A percentile compares a stretch with the other conserved stretches of the same genome.
Evolutionary conservation across 805 yeast genomes (phyloP).

Genomic region (Starmerella davenportii): DNA sequence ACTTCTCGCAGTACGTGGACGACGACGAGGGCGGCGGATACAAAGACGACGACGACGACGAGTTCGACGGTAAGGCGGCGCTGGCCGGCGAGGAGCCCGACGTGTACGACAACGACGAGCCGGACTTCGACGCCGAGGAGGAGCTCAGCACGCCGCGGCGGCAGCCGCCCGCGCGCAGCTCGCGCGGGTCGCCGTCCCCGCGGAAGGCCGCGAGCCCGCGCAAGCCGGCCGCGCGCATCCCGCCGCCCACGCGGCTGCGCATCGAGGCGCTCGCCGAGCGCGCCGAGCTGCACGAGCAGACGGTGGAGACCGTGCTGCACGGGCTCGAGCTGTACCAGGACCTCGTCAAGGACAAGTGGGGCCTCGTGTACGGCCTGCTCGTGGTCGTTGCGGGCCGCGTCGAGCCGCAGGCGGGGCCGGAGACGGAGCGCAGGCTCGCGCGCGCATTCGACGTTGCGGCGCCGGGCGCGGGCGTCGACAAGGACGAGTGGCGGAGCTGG

Average conservation of each 20-base stretch:
- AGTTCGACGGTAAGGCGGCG: background rate
- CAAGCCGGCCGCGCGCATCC: background rate
- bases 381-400: slow-evolving; percentile 18
- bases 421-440: slow-evolving; percentile 5
- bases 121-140: background rate
- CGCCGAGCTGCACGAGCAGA: slow-evolving; percentile 6
- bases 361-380: slow-evolving; percentile 21
- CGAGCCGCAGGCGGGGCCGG: slow-evolving; percentile 16
- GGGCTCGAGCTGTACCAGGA: slow-evolving; percentile 19
- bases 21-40: background rate
- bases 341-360: slow-evolving; percentile 24
- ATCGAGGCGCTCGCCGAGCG: slow-evolving; percentile 5
- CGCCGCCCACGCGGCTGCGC: slow-evolving; percentile 4
- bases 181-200: slow-evolving; percentile 6
- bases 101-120: background rate
- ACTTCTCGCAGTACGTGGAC: background rate
- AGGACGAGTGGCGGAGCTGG: slow-evolving; percentile 23
- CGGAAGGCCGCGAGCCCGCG: slow-evolving; percentile 1
- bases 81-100: background rate
- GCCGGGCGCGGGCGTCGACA: slow-evolving; percentile 7
- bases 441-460: slow-evolving; percentile 5
- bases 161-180: slow-evolving; percentile 2
- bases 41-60: slow-evolving; percentile 4
- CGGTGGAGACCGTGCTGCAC: slow-evolving; percentile 13
- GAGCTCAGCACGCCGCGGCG: slow-evolving; percentile 4